Evolutionary conservation across 345 rosid species (phyloP), one percentile per base, ranked within the genome.

Genomic region (Iberis pinnata): DNA sequence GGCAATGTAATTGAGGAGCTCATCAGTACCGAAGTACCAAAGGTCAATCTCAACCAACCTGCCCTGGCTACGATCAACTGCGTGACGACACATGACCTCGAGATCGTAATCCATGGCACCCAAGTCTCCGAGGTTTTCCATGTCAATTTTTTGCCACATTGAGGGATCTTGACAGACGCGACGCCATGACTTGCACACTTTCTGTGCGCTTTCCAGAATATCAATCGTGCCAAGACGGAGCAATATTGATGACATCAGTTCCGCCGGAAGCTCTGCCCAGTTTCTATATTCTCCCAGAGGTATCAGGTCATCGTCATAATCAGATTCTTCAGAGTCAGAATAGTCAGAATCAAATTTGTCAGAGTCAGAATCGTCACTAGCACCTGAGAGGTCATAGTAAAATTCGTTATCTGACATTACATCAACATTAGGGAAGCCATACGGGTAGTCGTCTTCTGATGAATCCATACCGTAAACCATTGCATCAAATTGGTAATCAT

Each of bases 191-290:
- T 60, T 36, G 53, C 95, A 83, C 36, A 83, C 95, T 1, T 1
- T n/a, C 43, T 77, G 78, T 7, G 66, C 86, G 14, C 33, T 75
- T 43, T 29, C 43, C 10, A 83, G 46, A 13, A 81, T 66, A 18
- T 74, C 78, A 0, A 71, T 13, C 15, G 65, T 61, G 0, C 80
- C 79, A 6, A 76, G 40, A 43, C 52, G 71, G 15, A 5, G 33
- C 14, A 81, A 6, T 2, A 86, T 83, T 35, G 75, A 53, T 5
- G 73, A 63, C 46, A 65, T 40, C 36, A 86, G 3, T 13, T 80
- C 82, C 17, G 56, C 32, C 1, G 81, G 87, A 18, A 82, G 85
- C 19, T 73, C 80, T 64, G 60, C 54, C 88, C 90, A 86, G 63
- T 73, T 56, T 49, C 31, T 49, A 1, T 8, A 10, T 2, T 24